Base-by-base conservation (phyloP, 176 grass and related monocot species). In the Bothriochloa decipiens region DNA sequence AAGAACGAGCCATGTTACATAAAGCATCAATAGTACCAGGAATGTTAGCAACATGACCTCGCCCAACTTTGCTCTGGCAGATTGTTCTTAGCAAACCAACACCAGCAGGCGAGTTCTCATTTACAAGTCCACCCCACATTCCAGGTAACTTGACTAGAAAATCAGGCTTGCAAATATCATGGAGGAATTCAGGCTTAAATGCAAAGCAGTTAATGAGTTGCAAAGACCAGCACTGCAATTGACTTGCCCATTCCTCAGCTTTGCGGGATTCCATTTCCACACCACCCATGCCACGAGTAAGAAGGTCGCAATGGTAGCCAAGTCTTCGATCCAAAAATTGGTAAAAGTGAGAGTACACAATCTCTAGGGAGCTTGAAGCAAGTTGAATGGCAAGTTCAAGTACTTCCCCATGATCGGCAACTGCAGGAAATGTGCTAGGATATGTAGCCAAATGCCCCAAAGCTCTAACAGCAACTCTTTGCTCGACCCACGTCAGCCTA, bases 171-270 rank as follows among this genome's bases (percentile, higher is more conserved):
- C 96, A 99, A 81, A 94, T 96, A 88, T 96, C 91, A 89, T 92
- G 89, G 78, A 96, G 84, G 81, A 96, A 96, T 65, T 99, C 96
- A 68, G 93, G 82, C 76, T 99, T 99, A 86, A 96, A 99, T 71
- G 96, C 96, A 89, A 99, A 96, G 82, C 93, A 99, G 76, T 99
- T 99, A 68, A 96, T 94, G 42, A 99, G 93, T 71, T 99, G 96
- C 86, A 99, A 89, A 81, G 96, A 99, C 96, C 96, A 99, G 86
- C 96, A 99, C 68, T 99, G 96, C 67, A 99, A 77, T 76, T 99
- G 96, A 85, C 96, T 99, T 65, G 96, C 96, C 96, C 96, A 99
- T 84, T 99, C 96, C 88, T 99, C 96, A 71, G 96, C 96, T 85
- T 96, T 99, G 68, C 96, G 92, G 15, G 91, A 96, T 60, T 99